Base-by-base conservation (phyloP, 2,329 filamentous ascomycete species). In the Neocatenulostroma microsporum region DNA sequence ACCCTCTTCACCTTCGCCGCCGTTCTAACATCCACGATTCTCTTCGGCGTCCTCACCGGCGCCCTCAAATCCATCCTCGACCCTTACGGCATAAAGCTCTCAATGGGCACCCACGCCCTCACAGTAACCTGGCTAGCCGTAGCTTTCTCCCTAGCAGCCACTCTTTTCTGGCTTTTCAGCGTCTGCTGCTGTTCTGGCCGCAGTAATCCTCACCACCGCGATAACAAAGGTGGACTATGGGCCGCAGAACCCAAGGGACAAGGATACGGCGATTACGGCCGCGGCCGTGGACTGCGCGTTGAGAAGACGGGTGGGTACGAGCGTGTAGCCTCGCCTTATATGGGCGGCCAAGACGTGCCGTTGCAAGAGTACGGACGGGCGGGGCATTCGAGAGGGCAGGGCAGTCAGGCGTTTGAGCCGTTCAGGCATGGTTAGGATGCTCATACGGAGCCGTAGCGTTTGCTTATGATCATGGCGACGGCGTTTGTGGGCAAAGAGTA, bases 121-220 rank as follows among this genome's bases (percentile, higher is more conserved):
- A 72, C 72, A 23, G 66, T 78, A 14, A 76, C 82, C 51, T 95
- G 88, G 85, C 69, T 96, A 42, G 80, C 80, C 28, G 80, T 81
- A 25, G 83, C 76, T 19, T 87, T 93, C 57, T 80, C 82, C 44
- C 58, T 91, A 21, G 84, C 62, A 27, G 81, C 82, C 6, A 77
- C 76, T 46, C 64, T 94, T 57, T 95, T 96, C 80, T 96, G 91
- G 89, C 67, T 88, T 56, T 77, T 93, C 61, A 85, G 80, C 62
- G 75, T 83, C 54, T 96, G 89, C 80, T 96, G 88, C 77, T 94
- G 88, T 72, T 78, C 74, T 50, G 84, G 85, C 30, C 69, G 72
- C 50, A 70, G 64, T 37, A 64, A 67, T 19, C 68, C 67, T 36
- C 58, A 65, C 54, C 64, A 64, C 46, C 48, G 58, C 42, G 57